Evolutionary conservation across 345 rosid genomes (phyloP).

Genomic region (Fremontodendron californicum): DNA sequence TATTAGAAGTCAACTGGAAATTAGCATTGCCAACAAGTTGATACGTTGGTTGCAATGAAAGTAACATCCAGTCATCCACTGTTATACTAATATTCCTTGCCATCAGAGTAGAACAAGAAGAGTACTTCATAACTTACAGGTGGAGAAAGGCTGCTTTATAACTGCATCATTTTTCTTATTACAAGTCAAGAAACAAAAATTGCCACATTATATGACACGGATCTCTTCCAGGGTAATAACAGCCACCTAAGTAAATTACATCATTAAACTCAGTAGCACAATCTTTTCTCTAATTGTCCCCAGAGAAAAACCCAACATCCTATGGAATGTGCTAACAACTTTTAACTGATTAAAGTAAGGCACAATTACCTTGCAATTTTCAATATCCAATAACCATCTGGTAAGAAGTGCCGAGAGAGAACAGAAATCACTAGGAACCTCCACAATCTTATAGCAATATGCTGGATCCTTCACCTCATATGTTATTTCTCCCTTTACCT

Average conservation of each 20-base stretch:
- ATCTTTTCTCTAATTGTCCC: not conserved
- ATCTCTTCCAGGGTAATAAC: slow-evolving; percentile 64
- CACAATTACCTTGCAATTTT: slow-evolving; percentile 61
- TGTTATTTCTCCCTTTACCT: slow-evolving; percentile 83
- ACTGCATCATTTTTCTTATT: not conserved
- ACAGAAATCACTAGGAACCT: slow-evolving; percentile 59
- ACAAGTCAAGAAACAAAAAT: slow-evolving; percentile 1
- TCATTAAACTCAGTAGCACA: slow-evolving; percentile 43
- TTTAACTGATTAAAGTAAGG: not conserved
- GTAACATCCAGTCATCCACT: not conserved
- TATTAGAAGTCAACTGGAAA: not conserved
- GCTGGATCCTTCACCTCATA: slow-evolving; percentile 79
- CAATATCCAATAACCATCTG: slow-evolving; percentile 78
- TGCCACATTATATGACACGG: slow-evolving; percentile 21
- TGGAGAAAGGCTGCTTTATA: not conserved
- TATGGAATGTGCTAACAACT: not conserved
- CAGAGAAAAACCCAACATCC: not conserved
- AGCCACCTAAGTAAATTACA: slow-evolving; percentile 44
- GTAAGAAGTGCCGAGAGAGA: slow-evolving; percentile 59
- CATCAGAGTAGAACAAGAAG: slow-evolving; percentile 4
- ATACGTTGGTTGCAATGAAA: not conserved
- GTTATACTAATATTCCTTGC: not conserved
- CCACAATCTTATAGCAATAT: slow-evolving; percentile 57
- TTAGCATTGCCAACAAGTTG: not conserved
- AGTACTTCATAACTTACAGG: slow-evolving; percentile 3